These are phyloP conservation scores for Saitozyma sp. DNA, from an alignment of 768 basidiomycete genomes.

Conservation along the genomic window DNA sequence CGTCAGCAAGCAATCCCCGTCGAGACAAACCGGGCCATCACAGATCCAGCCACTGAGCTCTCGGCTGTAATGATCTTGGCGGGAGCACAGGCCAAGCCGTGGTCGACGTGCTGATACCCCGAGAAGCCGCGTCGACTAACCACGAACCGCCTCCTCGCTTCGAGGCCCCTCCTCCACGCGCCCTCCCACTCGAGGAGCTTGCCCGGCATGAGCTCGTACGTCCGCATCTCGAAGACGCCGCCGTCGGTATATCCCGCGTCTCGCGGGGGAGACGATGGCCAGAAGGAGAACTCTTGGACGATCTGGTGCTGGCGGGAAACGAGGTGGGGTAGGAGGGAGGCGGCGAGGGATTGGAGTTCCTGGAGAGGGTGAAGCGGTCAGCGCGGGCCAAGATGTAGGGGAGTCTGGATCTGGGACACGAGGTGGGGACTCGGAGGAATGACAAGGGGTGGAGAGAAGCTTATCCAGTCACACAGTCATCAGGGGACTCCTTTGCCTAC, in stretches of 20 bases:
- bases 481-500: too few relatives aligned
- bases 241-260: conserved; percentile 61
- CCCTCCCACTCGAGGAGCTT: conserved; percentile 92
- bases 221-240: conserved; percentile 89
- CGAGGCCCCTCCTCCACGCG: conserved; percentile 90
- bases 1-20: neutral
- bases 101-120: too few relatives aligned
- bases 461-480: too few relatives aligned
- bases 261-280: conserved; percentile 84
- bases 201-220: conserved; percentile 79
- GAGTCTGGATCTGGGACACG: too few relatives aligned
- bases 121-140: conserved; percentile 71
- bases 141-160: conserved; percentile 84
- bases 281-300: conserved; percentile 82
- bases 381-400: too few relatives aligned
- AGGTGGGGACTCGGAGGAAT: too few relatives aligned
- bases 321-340: conserved; percentile 68
- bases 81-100: neutral
- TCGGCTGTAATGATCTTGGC: neutral
- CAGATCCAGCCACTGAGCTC: too few relatives aligned
- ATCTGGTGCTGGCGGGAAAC: conserved; percentile 73
- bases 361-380: neutral
- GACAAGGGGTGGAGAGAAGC: too few relatives aligned
- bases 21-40: too few relatives aligned
- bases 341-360: conserved; percentile 31